A percentile compares a stretch with the other conserved stretches of the same genome.
Conservation (phyloP, 805 yeast genomes). For the Myxozyma vanderwaltii region DNA sequence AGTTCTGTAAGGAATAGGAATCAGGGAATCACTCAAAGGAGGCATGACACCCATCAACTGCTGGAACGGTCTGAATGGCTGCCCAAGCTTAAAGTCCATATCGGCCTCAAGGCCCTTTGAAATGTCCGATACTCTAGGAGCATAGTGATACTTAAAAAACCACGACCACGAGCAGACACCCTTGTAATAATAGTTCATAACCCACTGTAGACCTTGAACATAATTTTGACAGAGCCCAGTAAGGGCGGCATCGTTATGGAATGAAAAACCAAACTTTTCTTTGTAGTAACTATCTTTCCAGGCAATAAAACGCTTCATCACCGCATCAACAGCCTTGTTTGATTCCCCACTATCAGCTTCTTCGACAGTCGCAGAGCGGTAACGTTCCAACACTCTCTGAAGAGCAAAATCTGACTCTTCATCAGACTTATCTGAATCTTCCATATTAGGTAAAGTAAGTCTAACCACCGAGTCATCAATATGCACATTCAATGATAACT, state of each 20-base stretch:
- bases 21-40: conserved; percentile 77
- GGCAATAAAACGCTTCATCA: conserved; percentile 72
- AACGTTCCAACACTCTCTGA: conserved; percentile 53
- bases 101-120: conserved; percentile 61
- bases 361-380: conserved; percentile 18
- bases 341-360: conserved; percentile 49
- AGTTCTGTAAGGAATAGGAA: conserved; percentile 73
- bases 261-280: conserved; percentile 71
- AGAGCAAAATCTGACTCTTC: conserved; percentile 65
- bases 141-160: conserved; percentile 86
- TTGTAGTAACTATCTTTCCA: conserved; percentile 90
- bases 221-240: conserved; percentile 73
- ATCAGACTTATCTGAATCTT: conserved; percentile 62
- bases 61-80: conserved; percentile 88
- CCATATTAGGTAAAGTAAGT: conserved; percentile 52
- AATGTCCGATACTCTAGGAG: conserved; percentile 88
- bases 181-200: conserved; percentile 80
- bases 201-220: conserved; percentile 97
- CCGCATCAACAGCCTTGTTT: conserved; percentile 58
- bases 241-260: conserved; percentile 59
- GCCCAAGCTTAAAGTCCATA: conserved; percentile 65
- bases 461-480: not conserved
- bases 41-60: conserved; percentile 98
- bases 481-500: conserved; percentile 9
- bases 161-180: conserved; percentile 97